These are phyloP conservation scores for Pogostemon cablin DNA, from an alignment of 257 asterid species.

Conservation along the genomic window DNA sequence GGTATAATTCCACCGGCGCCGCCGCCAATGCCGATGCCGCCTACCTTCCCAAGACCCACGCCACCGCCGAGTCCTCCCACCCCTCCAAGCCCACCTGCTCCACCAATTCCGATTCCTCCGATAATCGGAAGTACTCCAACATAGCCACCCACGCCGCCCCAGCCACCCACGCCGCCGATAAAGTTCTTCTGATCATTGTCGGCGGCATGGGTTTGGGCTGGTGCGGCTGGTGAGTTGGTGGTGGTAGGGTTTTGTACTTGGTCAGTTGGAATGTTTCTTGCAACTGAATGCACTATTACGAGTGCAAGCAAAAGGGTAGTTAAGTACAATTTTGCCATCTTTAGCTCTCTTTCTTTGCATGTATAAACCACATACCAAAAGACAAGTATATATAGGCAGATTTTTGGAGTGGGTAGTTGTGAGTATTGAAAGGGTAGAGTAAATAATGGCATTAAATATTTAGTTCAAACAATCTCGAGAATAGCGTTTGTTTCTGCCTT, in stretches of 20 bases:
- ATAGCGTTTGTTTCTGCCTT: slow-evolving; percentile 31
- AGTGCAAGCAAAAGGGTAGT: slow-evolving; percentile 36
- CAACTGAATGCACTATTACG: slow-evolving; percentile 42
- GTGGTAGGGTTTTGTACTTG: slow-evolving; percentile 29
- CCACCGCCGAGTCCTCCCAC: slow-evolving; percentile 44
- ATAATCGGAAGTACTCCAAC: slow-evolving; percentile 53
- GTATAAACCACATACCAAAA: not conserved
- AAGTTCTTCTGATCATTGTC: slow-evolving; percentile 63
- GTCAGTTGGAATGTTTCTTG: slow-evolving; percentile 47
- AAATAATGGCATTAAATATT: slow-evolving; percentile 41
- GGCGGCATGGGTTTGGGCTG: slow-evolving; percentile 28
- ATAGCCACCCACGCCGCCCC: slow-evolving; percentile 56
- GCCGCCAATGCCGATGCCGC: slow-evolving; percentile 47
- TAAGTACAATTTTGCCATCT: slow-evolving; percentile 44
- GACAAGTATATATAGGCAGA: slow-evolving; percentile 37
- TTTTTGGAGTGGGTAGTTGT: slow-evolving; percentile 37
- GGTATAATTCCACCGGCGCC: slow-evolving; percentile 45
- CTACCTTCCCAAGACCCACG: slow-evolving; percentile 39
- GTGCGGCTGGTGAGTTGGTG: slow-evolving; percentile 35
- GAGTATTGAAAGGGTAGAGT: slow-evolving; percentile 34
- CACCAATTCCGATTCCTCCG: slow-evolving; percentile 46
- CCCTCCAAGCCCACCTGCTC: slow-evolving; percentile 54
- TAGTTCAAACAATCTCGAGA: slow-evolving; percentile 46
- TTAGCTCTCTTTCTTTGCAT: slow-evolving; percentile 11
- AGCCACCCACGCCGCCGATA: slow-evolving; percentile 67